Evolutionary conservation across 2,329 filamentous ascomycete species (phyloP).

Genomic region (Ophiocordyceps sinensis): DNA sequence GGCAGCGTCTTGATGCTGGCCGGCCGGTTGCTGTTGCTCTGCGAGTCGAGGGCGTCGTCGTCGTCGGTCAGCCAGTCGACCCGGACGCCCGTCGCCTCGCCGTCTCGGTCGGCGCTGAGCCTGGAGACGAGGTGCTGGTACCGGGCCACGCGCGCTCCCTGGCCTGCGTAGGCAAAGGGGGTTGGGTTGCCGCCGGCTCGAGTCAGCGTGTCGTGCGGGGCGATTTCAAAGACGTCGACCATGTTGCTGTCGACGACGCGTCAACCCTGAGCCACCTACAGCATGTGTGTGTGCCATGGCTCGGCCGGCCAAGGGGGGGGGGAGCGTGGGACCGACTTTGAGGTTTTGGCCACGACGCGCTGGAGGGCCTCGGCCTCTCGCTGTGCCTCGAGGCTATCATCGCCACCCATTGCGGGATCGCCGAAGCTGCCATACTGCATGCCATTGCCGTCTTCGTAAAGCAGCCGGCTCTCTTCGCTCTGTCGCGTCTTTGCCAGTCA

Average conservation of each 20-base stretch:
- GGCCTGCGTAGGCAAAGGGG: conserved; percentile 34
- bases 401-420: conserved; percentile 36
- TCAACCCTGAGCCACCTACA: neutral
- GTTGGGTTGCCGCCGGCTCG: conserved; percentile 17
- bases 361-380: conserved; percentile 51
- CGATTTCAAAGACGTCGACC: conserved; percentile 53
- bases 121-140: conserved; percentile 50
- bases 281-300: too few species aligned
- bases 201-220: conserved; percentile 30
- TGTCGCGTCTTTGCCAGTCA: conserved; percentile 12
- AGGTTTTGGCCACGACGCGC: conserved; percentile 47
- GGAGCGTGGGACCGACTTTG: conserved; percentile 32
- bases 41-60: conserved; percentile 31
- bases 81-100: conserved; percentile 25
- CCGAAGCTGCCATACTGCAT: conserved; percentile 50
- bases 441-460: conserved; percentile 46
- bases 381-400: conserved; percentile 47
- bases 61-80: conserved; percentile 43
- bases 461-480: conserved; percentile 42
- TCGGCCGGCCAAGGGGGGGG: neutral
- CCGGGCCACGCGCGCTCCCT: conserved; percentile 39
- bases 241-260: conserved; percentile 36
- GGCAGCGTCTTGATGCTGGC: conserved; percentile 19
- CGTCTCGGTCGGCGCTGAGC: conserved; percentile 31
- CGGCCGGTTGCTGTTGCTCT: conserved; percentile 22